Evolutionary conservation across 345 rosid genomes (phyloP).

Genomic region (Citrus medica): DNA sequence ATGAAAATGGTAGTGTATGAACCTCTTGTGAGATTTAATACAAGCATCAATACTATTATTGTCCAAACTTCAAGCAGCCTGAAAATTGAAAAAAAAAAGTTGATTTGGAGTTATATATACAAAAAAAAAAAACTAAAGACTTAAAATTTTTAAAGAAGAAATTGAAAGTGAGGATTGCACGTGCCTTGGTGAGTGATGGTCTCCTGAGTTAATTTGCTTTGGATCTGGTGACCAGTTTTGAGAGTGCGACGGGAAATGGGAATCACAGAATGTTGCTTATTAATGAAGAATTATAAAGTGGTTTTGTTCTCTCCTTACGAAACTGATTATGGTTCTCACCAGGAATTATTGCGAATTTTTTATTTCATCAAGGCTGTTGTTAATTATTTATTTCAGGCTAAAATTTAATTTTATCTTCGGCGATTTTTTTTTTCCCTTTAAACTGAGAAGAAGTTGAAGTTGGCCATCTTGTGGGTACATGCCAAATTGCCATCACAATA

Average conservation of each 20-base stretch:
- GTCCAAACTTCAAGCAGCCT: too few relatives aligned
- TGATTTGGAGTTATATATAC: too few relatives aligned
- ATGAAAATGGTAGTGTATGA: too few relatives aligned
- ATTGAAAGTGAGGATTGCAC: constrained; percentile 1
- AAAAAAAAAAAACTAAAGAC: too few relatives aligned
- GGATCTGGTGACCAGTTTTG: constrained; percentile 23
- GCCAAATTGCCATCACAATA: background rate
- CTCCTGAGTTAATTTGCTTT: constrained; percentile 9
- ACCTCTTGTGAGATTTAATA: too few relatives aligned
- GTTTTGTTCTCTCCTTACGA: constrained; percentile 8
- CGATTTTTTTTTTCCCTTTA: too few relatives aligned
- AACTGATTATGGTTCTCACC: constrained; percentile 7
- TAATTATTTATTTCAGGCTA: background rate
- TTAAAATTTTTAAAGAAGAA: background rate
- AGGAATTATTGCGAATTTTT: background rate
- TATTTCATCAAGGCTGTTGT: background rate
- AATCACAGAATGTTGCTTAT: constrained; percentile 23
- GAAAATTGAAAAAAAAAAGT: too few relatives aligned
- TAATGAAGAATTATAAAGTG: constrained; percentile 1
- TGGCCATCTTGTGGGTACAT: too few relatives aligned
- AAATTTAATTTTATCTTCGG: too few relatives aligned
- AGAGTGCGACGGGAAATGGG: constrained; percentile 10
- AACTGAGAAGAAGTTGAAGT: too few relatives aligned
- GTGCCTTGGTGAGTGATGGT: constrained; percentile 13
- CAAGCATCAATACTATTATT: too few relatives aligned